A percentile compares a stretch with the other conserved stretches of the same genome.
phyloP scores from a whole-genome alignment of 805 yeast genomes.

The Candida vaughaniae region DNA sequence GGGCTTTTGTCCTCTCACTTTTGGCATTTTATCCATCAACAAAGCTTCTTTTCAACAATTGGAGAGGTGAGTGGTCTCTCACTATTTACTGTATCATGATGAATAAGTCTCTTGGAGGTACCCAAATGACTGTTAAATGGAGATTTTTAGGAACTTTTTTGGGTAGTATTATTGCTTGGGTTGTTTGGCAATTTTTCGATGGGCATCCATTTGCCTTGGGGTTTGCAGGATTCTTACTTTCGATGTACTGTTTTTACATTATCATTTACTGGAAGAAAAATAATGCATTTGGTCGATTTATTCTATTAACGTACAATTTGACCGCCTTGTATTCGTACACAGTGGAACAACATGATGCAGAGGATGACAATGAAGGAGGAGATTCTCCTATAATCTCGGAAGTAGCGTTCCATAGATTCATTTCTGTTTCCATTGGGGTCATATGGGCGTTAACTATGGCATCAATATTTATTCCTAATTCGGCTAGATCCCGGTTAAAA shows the following conservation, averaged over 20 bases:
- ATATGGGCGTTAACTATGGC: constrained; percentile 76
- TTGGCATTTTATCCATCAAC: constrained; percentile 67
- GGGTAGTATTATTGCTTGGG: constrained; percentile 64
- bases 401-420: constrained; percentile 75
- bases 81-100: constrained; percentile 81
- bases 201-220: constrained; percentile 57
- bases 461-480: constrained; percentile 63
- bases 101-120: constrained; percentile 84
- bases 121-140: constrained; percentile 75
- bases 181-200: constrained; percentile 57
- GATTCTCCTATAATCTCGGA: constrained; percentile 64
- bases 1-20: constrained; percentile 62
- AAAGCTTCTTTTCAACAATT: constrained; percentile 51
- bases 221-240: constrained; percentile 44
- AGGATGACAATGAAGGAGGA: constrained; percentile 68
- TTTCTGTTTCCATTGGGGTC: constrained; percentile 71
- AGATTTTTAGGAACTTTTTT: constrained; percentile 70
- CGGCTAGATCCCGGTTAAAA: constrained; percentile 70
- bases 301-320: constrained; percentile 71
- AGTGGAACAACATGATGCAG: constrained; percentile 55
- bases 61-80: constrained; percentile 84
- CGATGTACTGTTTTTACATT: constrained; percentile 52
- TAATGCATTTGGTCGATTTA: constrained; percentile 66
- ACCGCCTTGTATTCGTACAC: constrained; percentile 77
- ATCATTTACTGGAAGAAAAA: constrained; percentile 65